These are phyloP conservation scores for Aspergillus phoenicis DNA, from an alignment of 2,329 filamentous ascomycete species.

Conservation along the genomic window DNA sequence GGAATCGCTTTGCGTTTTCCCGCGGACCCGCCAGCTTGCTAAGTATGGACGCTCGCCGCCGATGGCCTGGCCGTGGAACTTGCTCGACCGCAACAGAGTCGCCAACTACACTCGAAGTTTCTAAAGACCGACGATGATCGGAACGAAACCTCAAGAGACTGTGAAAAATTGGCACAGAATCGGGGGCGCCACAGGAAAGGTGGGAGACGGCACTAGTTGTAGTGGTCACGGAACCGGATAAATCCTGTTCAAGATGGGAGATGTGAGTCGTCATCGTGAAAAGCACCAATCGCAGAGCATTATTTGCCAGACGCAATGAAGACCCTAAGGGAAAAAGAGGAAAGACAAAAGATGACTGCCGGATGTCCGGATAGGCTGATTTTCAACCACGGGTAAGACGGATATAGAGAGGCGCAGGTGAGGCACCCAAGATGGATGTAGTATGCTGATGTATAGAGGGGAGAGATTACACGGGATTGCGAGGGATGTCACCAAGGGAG, in stretches of 20 bases:
- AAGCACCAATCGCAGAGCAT: constrained; percentile 21
- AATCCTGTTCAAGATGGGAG: constrained; percentile 31
- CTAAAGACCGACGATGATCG: constrained; percentile 26
- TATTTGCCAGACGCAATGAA: constrained; percentile 9
- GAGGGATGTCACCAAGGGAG: constrained; percentile 8
- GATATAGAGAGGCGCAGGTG: background rate
- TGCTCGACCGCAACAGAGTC: constrained; percentile 26
- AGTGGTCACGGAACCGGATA: constrained; percentile 28
- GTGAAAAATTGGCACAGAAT: constrained; percentile 27
- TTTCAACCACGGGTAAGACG: constrained; percentile 8
- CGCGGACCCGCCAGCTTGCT: constrained; percentile 49
- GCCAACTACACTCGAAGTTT: constrained; percentile 20
- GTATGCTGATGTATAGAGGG: background rate
- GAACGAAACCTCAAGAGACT: constrained; percentile 29
- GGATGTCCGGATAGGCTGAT: background rate
- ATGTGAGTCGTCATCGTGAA: constrained; percentile 37
- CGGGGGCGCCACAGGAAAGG: constrained; percentile 24
- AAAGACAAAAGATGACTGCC: constrained; percentile 1
- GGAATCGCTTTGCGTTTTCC: constrained; percentile 51
- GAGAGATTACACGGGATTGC: background rate
- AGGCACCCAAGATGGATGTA: background rate
- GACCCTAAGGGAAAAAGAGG: background rate
- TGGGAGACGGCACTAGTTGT: constrained; percentile 21
- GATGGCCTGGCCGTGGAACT: constrained; percentile 28
- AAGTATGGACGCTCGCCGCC: constrained; percentile 33